Evolutionary conservation across 257 asterid genomes (phyloP), one percentile per base, ranked within the genome.

Genomic region (Solanum gracilifrons): DNA sequence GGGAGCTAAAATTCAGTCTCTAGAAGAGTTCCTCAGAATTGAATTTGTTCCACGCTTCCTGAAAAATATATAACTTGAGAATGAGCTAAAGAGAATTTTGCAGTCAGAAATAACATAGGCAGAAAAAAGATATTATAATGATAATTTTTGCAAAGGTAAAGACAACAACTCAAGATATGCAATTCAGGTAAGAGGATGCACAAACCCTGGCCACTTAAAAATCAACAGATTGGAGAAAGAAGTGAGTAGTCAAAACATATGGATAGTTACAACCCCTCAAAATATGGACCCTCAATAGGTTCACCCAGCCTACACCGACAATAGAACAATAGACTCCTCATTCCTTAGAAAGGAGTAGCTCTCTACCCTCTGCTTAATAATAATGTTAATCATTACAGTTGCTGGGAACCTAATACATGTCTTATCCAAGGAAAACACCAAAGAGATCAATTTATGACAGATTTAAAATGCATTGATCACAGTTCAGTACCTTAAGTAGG

Each of bases 11-110:
- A 51, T 51, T 33, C 23, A 43, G 88, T 66, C 66, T 87, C 93
- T 93, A 97, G 93, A 95, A 97, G 87, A 97, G 99, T 96, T 97
- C 99, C 98, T 97, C 99, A 10, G 99, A 97, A 92, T 95, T 97
- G 37, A 97, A 95, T 91, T 97, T 97, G 94, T 96, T 97, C 99
- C 99, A 97, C 2, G 99, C 96, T 89, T 96, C 99, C 99, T 97
- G 89, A 91, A 69, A 88, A 82, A 64, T 80, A 58, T 80, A 86
- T 84, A 66, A 20, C 64, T 64, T 21, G 9, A 77, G 48, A 83
- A 90, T 68, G 23, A 85, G 84, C 16, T 79, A 7, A 29, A 35
- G 64, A 33, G 33, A 41, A n/a, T 31, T 33, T 18, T 9, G 82
- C 80, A 37, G 80, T 85, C 36, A 85, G n/a, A 68, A 85, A 71